Evolutionary conservation across 1,139 yeast genomes (phyloP).

Genomic region (Candida tunisiensis): DNA sequence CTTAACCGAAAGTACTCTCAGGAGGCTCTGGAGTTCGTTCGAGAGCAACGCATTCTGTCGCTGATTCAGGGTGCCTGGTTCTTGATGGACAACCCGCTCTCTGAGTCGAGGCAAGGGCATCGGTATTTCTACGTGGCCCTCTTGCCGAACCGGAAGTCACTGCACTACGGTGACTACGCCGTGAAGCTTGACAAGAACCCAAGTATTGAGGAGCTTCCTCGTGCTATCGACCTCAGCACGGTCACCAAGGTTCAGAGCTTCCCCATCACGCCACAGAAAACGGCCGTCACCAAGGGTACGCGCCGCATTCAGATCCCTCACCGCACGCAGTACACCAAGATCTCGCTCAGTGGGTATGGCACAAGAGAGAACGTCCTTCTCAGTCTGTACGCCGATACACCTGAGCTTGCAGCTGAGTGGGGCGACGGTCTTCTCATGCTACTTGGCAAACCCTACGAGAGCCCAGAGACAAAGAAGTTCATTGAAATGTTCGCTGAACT

Average conservation of each 20-base stretch:
- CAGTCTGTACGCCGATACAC: slow-evolving; percentile 53
- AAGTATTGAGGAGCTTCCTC: slow-evolving; percentile 28
- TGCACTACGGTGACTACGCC: slow-evolving; percentile 44
- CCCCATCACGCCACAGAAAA: slow-evolving; percentile 7
- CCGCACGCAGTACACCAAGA: slow-evolving; percentile 13
- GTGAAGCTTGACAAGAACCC: slow-evolving; percentile 34
- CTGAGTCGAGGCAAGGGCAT: slow-evolving; percentile 20
- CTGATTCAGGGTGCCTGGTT: slow-evolving; percentile 77
- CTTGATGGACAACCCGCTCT: slow-evolving; percentile 45
- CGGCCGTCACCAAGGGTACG: slow-evolving; percentile 6
- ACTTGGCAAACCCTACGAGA: slow-evolving; percentile 27
- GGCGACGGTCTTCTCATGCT: slow-evolving; percentile 63
- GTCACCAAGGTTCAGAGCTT: slow-evolving; percentile 10
- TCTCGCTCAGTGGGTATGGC: slow-evolving; percentile 10
- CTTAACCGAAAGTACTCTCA: slow-evolving; percentile 35
- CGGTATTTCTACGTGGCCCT: slow-evolving; percentile 41
- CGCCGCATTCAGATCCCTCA: slow-evolving; percentile 10
- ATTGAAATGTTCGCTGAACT: slow-evolving; percentile 39
- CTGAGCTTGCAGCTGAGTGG: slow-evolving; percentile 59
- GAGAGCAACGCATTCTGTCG: slow-evolving; percentile 59
- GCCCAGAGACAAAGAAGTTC: slow-evolving; percentile 45
- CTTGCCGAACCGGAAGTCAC: slow-evolving; percentile 52
- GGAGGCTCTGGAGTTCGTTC: slow-evolving; percentile 62
- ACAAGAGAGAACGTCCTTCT: slow-evolving; percentile 18
- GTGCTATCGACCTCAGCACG: slow-evolving; percentile 11